Evolutionary conservation across 2,329 filamentous ascomycete species (phyloP).

Genomic region (Fusarium sp.): DNA sequence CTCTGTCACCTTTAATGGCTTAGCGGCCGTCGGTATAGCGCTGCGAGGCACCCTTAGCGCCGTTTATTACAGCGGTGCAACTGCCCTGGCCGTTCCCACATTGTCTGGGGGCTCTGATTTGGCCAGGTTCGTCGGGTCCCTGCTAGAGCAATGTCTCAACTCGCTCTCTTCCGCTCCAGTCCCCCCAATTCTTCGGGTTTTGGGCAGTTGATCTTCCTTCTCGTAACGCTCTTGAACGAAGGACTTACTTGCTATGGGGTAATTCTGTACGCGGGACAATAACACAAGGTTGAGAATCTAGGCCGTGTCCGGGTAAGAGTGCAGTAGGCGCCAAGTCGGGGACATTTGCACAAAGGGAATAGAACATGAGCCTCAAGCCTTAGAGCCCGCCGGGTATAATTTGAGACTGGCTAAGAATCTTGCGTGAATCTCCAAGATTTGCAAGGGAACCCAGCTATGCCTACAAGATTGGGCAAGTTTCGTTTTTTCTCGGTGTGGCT

Average conservation of each 20-base stretch:
- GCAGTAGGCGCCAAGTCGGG: conserved; percentile 43
- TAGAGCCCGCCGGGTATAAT: conserved; percentile 33
- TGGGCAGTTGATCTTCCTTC: conserved; percentile 20
- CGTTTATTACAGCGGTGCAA: conserved; percentile 30
- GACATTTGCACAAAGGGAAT: conserved; percentile 42
- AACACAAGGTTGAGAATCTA: conserved; percentile 40
- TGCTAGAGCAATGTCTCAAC: conserved; percentile 20
- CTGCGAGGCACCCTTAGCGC: conserved; percentile 36
- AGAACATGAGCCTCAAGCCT: conserved; percentile 31
- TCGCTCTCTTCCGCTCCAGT: conserved; percentile 32
- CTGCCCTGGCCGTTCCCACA: conserved; percentile 40
- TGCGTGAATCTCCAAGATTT: conserved; percentile 38
- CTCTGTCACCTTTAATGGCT: conserved; percentile 33
- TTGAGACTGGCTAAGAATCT: conserved; percentile 31
- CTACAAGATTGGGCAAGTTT: conserved; percentile 30
- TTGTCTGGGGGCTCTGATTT: conserved; percentile 31
- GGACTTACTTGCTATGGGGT: not conserved
- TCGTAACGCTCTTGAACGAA: not conserved
- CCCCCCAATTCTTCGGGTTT: conserved; percentile 22
- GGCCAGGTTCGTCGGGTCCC: conserved; percentile 27
- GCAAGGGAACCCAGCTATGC: conserved; percentile 19
- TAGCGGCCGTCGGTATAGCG: conserved; percentile 41
- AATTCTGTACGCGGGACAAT: conserved; percentile 16
- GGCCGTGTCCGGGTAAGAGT: conserved; percentile 32
- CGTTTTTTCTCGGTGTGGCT: conserved; percentile 26